Evolutionary conservation across 352 stramenopile species (phyloP), one percentile per base, ranked within the genome.

Genomic region (Globisporangium cederbergense): DNA sequence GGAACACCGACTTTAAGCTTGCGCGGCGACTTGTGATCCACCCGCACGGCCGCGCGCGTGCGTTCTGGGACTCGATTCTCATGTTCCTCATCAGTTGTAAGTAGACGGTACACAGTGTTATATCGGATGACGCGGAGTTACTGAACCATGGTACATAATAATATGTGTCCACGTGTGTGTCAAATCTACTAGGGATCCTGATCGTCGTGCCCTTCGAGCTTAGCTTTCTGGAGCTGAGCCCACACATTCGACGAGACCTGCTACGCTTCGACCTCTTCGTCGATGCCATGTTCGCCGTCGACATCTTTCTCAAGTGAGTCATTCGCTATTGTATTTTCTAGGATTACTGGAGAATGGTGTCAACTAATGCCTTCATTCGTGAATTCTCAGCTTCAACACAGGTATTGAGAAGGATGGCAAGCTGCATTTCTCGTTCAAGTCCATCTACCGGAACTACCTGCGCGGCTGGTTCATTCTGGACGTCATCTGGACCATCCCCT

Each of bases 221-320:
- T 8, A 82, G 75, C 45, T 92, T 94, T 49, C 34, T 66, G 6
- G 74, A 82, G 51, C 74, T 89, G 47, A 58, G 63, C 6, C 30
- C 61, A 7, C 1, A 28, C 13, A 62, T 79, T 10, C 76, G 79
- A n/a, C 65, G 70, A 40, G 58, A 45, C 6, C 76, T 91, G 28
- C 49, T 88, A 3, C 72, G 70, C 13, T 64, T 89, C 30, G 85
- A 94, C 57, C 68, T 86, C 16, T 78, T 86, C 46, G 67, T 94
- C 8, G 85, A 94, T 62, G 49, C 38, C 14, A 75, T 91, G 60
- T 94, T 94, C 58, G 58, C 61, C 7, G 58, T 88, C 40, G 83
- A 92, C 38, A 90, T 94, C 49, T n/a, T 81, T 0, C 69, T 92
- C 57, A 91, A 89, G 83, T 91, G 68, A 45, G 71, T n/a, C 42